phyloP scores from a whole-genome alignment of 768 basidiomycete species.

The Lactarius evosmus region DNA sequence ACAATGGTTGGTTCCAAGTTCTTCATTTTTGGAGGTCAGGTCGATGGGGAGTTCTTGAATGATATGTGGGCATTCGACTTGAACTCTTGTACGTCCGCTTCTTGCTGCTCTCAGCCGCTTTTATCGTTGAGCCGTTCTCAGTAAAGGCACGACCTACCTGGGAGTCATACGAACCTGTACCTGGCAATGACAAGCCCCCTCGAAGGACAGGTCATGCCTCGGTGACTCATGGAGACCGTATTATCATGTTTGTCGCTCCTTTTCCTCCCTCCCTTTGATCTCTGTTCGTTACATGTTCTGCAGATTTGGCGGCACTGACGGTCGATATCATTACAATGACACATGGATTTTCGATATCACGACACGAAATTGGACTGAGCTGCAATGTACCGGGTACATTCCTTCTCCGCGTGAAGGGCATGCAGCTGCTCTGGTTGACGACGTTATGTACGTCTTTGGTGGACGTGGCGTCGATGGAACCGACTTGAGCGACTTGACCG shows the following conservation, averaged over 20 bases:
- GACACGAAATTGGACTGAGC: slow-evolving; percentile 81
- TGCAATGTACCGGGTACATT: slow-evolving; percentile 95
- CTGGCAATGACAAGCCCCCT: slow-evolving; percentile 61
- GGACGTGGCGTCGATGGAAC: slow-evolving; percentile 96
- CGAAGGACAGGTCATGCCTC: slow-evolving; percentile 90
- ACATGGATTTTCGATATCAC: slow-evolving; percentile 91
- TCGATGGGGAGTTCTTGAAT: slow-evolving; percentile 90
- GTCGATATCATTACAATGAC: slow-evolving; percentile 98
- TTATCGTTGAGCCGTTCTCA: slow-evolving; percentile 33
- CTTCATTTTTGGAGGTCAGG: slow-evolving; percentile 95
- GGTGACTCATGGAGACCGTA: slow-evolving; percentile 66
- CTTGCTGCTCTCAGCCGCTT: slow-evolving; percentile 8
- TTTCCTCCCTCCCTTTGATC: slow-evolving; percentile 26
- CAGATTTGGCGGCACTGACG: slow-evolving; percentile 97
- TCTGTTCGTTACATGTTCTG: slow-evolving; percentile 9
- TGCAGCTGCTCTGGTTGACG: slow-evolving; percentile 92
- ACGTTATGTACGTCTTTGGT: slow-evolving; percentile 97
- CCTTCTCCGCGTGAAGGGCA: slow-evolving; percentile 96
- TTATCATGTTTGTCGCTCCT: slow-evolving; percentile 23
- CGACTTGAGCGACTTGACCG: slow-evolving; percentile 90
- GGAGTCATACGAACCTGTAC: slow-evolving; percentile 68
- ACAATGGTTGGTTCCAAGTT: slow-evolving; percentile 90
- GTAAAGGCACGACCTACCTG: slow-evolving; percentile 83
- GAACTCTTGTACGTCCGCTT: slow-evolving; percentile 68
- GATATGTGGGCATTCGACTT: slow-evolving; percentile 97